Evolutionary conservation across 1,139 yeast species (phyloP), one percentile per base, ranked within the genome.

Genomic region (Taiozyma sp.): DNA sequence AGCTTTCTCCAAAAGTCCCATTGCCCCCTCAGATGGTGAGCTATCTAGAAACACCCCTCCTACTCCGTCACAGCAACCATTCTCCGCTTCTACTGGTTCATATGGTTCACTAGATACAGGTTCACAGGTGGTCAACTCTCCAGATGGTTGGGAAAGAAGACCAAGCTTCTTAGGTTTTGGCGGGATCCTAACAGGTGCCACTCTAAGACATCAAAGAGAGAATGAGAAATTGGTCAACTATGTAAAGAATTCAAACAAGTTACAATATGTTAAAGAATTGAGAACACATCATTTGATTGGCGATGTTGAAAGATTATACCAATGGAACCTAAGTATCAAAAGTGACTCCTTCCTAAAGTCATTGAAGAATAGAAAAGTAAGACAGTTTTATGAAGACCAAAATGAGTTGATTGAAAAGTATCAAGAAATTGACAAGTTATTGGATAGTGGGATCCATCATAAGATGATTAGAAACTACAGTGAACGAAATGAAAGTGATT

Each of bases 381-480:
- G 67, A 42, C 51, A 62, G 8, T 81, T 70, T 61, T 81, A 81
- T 62, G 58, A 65, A 43, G 64, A 69, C 6, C 92, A 86, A 65
- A 86, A 87, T 62, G 78, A 73, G 36, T 65, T 83, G 52, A 80
- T 86, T 53, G 79, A 76, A 32, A 72, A 80, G 49, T 84, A 80
- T 58, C 66, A 69, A 47, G 86, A 80, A 54, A 81, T 87, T 34
- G 96, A 87, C 63, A 71, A 75, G 51, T 72, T 86, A 51, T 72
- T 87, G 48, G 95, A 86, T 64, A 81, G 90, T 4, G 92, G 91
- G 1, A 76, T 87, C 52, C 89, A 85, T 57, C 74, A 77, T 53
- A 76, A 79, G 46, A 82, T 87, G 81, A 74, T 87, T 48, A 74
- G 80, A 50, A 81, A 79, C 49, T 87, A 87, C 61, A 48, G 54